Conservation (phyloP, 768 basidiomycete genomes). For the Gymnopilus dilepis region DNA sequence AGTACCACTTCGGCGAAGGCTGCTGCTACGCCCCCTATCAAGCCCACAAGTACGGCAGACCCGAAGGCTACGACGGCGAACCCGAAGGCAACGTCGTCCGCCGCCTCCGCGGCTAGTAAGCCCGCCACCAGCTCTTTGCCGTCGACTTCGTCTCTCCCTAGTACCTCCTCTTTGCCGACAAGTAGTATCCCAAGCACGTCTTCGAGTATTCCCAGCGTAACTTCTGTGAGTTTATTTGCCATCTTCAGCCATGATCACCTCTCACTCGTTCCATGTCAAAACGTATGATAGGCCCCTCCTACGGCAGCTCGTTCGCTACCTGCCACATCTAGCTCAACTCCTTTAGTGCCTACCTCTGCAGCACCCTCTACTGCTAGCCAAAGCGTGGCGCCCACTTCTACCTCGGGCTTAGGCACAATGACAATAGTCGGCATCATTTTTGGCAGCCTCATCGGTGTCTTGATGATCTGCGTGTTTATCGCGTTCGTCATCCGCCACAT, state of each 20-base stretch:
- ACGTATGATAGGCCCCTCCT: too few species aligned
- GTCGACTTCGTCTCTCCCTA: neutral
- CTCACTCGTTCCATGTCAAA: neutral
- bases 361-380: neutral
- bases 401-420: constrained; percentile 24
- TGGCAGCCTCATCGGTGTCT: constrained; percentile 31
- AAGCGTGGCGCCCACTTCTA: constrained; percentile 5
- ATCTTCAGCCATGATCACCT: neutral
- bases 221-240: neutral
- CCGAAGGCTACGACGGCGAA: neutral
- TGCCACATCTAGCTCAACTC: neutral
- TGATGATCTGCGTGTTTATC: constrained; percentile 25
- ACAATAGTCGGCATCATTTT: constrained; percentile 32
- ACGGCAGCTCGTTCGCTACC: neutral
- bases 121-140: neutral
- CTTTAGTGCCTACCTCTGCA: neutral
- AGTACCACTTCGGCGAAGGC: neutral
- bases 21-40: neutral
- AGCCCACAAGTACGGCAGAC: neutral
- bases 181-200: neutral
- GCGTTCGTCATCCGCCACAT: constrained; percentile 42
- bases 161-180: constrained; percentile 2
- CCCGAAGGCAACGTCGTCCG: neutral
- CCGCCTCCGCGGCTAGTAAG: neutral
- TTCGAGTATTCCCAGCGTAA: neutral